phyloP scores from a whole-genome alignment of 2,329 filamentous ascomycete species.

The Zelopaecilomyces penicillatus region DNA sequence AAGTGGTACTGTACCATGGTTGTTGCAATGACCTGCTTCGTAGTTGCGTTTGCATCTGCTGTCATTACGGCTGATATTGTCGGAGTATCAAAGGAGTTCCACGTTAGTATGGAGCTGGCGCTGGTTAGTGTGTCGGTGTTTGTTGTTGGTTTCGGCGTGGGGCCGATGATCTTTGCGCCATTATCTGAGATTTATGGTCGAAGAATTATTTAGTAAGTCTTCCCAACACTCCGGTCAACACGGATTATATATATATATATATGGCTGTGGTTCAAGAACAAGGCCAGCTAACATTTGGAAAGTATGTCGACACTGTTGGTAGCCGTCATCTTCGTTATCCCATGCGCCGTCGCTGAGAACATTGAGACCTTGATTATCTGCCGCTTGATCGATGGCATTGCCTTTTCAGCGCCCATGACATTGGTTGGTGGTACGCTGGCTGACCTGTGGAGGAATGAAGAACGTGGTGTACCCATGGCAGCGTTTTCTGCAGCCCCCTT shows the following conservation, averaged over 20 bases:
- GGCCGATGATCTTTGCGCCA: slow-evolving; percentile 73
- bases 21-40: slow-evolving; percentile 67
- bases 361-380: slow-evolving; percentile 69
- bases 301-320: slow-evolving; percentile 54
- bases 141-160: slow-evolving; percentile 73
- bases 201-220: slow-evolving; percentile 55
- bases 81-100: slow-evolving; percentile 55
- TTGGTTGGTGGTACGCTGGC: slow-evolving; percentile 75
- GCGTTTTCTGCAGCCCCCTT: slow-evolving; percentile 78
- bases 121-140: slow-evolving; percentile 68
- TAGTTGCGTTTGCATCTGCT: slow-evolving; percentile 61
- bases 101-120: slow-evolving; percentile 63
- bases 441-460: slow-evolving; percentile 77
- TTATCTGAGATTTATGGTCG: slow-evolving; percentile 69
- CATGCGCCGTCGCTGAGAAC: slow-evolving; percentile 68
- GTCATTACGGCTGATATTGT: slow-evolving; percentile 71
- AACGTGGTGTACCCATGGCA: slow-evolving; percentile 80
- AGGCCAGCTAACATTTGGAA: slow-evolving; percentile 6
- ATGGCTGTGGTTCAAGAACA: neutral
- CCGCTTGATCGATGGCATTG: slow-evolving; percentile 71
- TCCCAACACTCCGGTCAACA: neutral
- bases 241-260: neutral
- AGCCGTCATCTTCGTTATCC: slow-evolving; percentile 72
- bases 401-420: slow-evolving; percentile 80
- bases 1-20: slow-evolving; percentile 87